Evolutionary conservation across 2,329 filamentous ascomycete species (phyloP).

Genomic region (Trichophyton benhamiae): DNA sequence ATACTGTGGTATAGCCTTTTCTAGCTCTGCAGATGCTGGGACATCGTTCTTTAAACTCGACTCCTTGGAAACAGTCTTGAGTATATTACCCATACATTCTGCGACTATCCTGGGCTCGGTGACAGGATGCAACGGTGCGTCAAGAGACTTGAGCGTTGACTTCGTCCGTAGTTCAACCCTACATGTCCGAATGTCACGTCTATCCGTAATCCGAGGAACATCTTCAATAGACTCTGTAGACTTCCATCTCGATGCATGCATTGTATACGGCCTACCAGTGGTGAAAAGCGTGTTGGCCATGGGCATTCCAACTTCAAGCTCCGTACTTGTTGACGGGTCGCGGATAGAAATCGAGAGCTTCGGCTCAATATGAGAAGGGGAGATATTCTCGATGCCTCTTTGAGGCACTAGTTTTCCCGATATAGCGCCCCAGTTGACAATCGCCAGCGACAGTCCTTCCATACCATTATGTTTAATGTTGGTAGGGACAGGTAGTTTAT

Average conservation of each 20-base stretch:
- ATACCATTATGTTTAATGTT: slow-evolving; percentile 13
- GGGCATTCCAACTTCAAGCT: slow-evolving; percentile 26
- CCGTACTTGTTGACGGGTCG: slow-evolving; percentile 6
- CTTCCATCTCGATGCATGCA: slow-evolving; percentile 27
- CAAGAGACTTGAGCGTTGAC: slow-evolving; percentile 15
- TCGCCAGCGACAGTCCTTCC: slow-evolving; percentile 27
- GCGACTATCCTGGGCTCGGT: slow-evolving; percentile 27
- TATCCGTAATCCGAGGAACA: slow-evolving; percentile 18
- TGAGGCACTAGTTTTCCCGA: slow-evolving; percentile 21
- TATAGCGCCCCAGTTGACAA: slow-evolving; percentile 18
- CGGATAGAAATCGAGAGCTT: slow-evolving; percentile 22
- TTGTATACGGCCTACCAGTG: slow-evolving; percentile 31
- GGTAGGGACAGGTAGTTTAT: slow-evolving; percentile 22
- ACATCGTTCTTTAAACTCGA: slow-evolving; percentile 17
- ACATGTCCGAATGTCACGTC: slow-evolving; percentile 24
- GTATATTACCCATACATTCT: slow-evolving; percentile 33
- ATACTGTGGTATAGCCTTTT: slow-evolving; percentile 31
- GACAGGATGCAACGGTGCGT: slow-evolving; percentile 27
- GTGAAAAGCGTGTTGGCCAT: slow-evolving; percentile 32
- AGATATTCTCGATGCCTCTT: slow-evolving; percentile 21
- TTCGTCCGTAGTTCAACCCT: slow-evolving; percentile 16
- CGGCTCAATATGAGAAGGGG: slow-evolving; percentile 20
- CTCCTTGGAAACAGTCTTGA: slow-evolving; percentile 29
- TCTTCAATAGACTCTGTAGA: neutral
- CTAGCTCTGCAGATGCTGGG: slow-evolving; percentile 31